A percentile compares a stretch with the other conserved stretches of the same genome.
These are phyloP conservation scores for Phytophthora sp. DNA, from an alignment of 352 stramenopile genomes.

Conservation along the genomic window DNA sequence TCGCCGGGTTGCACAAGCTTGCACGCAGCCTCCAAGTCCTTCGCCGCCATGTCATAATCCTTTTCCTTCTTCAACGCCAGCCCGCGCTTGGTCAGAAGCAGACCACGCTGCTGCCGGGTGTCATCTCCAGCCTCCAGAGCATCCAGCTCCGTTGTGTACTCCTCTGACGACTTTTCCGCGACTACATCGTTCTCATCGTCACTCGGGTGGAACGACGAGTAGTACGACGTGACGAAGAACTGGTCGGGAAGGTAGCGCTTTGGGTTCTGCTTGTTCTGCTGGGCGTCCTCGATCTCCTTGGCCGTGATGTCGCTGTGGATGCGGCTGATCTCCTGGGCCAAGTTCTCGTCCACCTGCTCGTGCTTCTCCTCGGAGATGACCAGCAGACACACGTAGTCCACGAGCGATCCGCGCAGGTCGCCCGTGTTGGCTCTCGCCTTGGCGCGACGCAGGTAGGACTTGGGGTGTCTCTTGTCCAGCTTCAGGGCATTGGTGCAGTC, in stretches of 20 bases:
- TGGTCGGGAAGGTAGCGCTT: conserved; percentile 72
- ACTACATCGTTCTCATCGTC: conserved; percentile 78
- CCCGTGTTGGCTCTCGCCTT: conserved; percentile 62
- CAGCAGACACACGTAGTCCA: conserved; percentile 83
- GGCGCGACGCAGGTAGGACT: conserved; percentile 79
- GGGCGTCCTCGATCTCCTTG: conserved; percentile 64
- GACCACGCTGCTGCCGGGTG: conserved; percentile 40
- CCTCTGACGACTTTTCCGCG: conserved; percentile 54
- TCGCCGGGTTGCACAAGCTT: conserved; percentile 55
- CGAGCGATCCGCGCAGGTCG: conserved; percentile 64
- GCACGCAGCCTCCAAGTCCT: conserved; percentile 64
- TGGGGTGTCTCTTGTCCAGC: conserved; percentile 76
- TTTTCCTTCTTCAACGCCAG: conserved; percentile 70
- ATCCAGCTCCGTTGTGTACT: conserved; percentile 64
- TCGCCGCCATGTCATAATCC: conserved; percentile 67
- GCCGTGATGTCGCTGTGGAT: conserved; percentile 77
- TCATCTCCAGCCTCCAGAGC: conserved; percentile 40
- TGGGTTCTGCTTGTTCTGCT: conserved; percentile 66
- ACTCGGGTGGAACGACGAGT: conserved; percentile 83
- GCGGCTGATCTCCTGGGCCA: conserved; percentile 76
- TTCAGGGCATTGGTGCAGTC: conserved; percentile 67
- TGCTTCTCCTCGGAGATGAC: conserved; percentile 83
- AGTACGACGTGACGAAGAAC: conserved; percentile 89
- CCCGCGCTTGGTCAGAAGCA: conserved; percentile 67
- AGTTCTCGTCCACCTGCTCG: conserved; percentile 71